Evolutionary conservation across 345 rosid genomes (phyloP).

Genomic region (Kernera saxatilis): DNA sequence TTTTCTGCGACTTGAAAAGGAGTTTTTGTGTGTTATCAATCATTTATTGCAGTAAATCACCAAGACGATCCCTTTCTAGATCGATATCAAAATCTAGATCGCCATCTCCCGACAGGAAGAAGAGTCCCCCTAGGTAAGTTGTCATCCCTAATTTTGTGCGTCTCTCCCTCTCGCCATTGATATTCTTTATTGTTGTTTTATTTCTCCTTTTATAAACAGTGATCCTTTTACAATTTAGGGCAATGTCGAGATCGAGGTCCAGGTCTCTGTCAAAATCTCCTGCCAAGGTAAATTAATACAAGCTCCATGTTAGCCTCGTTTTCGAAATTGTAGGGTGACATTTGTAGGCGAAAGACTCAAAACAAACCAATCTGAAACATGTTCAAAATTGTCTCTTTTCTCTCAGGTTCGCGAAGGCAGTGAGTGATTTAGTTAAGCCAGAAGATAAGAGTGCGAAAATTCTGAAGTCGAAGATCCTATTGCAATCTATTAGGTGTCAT

Average conservation of each 20-base stretch:
- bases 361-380: background rate
- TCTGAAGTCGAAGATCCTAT: background rate
- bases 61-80: slow-evolving; percentile 45
- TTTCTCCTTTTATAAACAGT: background rate
- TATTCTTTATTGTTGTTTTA: background rate
- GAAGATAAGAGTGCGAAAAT: background rate
- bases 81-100: slow-evolving; percentile 71
- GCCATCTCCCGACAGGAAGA: slow-evolving; percentile 52
- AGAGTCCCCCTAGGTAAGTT: slow-evolving; percentile 43
- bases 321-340: background rate
- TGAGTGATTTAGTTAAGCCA: slow-evolving; percentile 5
- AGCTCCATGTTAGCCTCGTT: background rate
- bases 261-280: slow-evolving; percentile 55
- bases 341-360: background rate
- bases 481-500: background rate
- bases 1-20: background rate
- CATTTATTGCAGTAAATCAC: slow-evolving; percentile 46
- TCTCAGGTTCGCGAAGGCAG: slow-evolving; percentile 23
- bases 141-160: background rate
- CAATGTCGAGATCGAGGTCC: slow-evolving; percentile 25
- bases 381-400: background rate
- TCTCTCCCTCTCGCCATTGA: background rate
- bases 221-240: background rate
- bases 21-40: background rate
- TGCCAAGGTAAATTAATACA: slow-evolving; percentile 35